Base-by-base conservation (phyloP, 2,329 filamentous ascomycete genomes). In the Diaporthe sp. region DNA sequence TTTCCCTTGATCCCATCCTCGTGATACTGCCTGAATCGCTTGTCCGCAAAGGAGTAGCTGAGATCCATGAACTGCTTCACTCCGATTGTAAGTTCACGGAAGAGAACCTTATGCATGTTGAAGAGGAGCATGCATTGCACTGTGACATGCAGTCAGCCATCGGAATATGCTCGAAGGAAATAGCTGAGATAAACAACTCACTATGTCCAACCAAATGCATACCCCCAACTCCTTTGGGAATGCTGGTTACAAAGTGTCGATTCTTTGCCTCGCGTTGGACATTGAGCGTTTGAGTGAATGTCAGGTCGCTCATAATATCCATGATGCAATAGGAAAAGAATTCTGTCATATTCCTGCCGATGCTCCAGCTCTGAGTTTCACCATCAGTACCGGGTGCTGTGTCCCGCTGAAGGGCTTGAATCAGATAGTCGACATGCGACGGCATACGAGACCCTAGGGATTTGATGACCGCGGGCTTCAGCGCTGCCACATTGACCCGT, bases 231-330 rank as follows among this genome's bases (percentile, higher is more conserved):
- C 53, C 53, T 20, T 57, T 57, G 15, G 53, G 53, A 22, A 57
- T 22, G n/a, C n/a, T 22, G 28, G 6, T 22, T 17, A 57, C 53
- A 12, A 25, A 57, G 28, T 28, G 63, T 20, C 44, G 42, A 4
- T 51, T 67, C 42, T 49, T 22, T 3, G 28, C 15, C 1, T 67
- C 63, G 3, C 63, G 44, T 22, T 67, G 63, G 12, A 34, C 15
- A 22, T 67, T 67, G 25, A 67, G 31, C 22, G 63, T 34, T 15
- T 67, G 63, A 34, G 22, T 67, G 63, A 51, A 67, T 4, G 47
- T 49, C 15, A 67, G 6, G 44, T 67, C 63, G 1, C 42, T 22
- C 63, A 67, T 67, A 0, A 67, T 34, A 28, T 51, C 63, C 13
- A 34, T 34, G 42, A 67, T 49, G 31, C 63, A 67, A 44, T 34